Percentiles rank a stretch among this genome's conserved stretches.
phyloP scores from a whole-genome alignment of 306 rosid species.

The Vicia faba region DNA sequence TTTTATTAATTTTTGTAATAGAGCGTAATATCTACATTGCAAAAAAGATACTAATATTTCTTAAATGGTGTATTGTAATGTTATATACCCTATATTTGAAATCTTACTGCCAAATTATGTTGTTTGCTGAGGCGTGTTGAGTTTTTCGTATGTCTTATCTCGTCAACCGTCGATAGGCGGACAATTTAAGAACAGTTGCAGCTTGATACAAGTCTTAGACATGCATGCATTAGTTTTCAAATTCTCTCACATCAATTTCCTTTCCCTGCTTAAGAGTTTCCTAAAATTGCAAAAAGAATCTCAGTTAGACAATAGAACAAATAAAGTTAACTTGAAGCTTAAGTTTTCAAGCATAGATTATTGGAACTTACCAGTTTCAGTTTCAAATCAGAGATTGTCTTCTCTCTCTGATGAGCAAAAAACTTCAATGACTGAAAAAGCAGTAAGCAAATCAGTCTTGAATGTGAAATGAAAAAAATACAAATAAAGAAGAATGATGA shows the following conservation, averaged over 20 bases:
- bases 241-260: slow-evolving; percentile 39
- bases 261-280: slow-evolving; percentile 44
- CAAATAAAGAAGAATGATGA: slow-evolving; percentile 27
- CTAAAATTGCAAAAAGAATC: slow-evolving; percentile 46
- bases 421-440: slow-evolving; percentile 73
- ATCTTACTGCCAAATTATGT: slow-evolving; percentile 42
- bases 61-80: too few relatives aligned
- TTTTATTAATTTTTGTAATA: too few relatives aligned
- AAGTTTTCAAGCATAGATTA: slow-evolving; percentile 29
- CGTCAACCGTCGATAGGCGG: slow-evolving; percentile 13
- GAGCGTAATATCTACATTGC: too few relatives aligned
- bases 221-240: slow-evolving; percentile 28
- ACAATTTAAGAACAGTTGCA: slow-evolving; percentile 10
- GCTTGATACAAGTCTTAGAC: slow-evolving; percentile 13
- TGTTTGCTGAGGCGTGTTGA: slow-evolving; percentile 29
- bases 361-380: slow-evolving; percentile 58
- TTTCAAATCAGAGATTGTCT: slow-evolving; percentile 58
- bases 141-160: slow-evolving; percentile 19
- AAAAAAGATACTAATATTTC: too few relatives aligned
- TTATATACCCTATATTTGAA: background rate
- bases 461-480: slow-evolving; percentile 5
- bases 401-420: slow-evolving; percentile 62
- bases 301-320: slow-evolving; percentile 28
- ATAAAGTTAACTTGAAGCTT: slow-evolving; percentile 21
- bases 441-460: slow-evolving; percentile 27